A percentile compares a stretch with the other conserved stretches of the same genome.
Conservation (phyloP, 495 filamentous ascomycete genomes). For the Melanomma pulvis-pyrius region DNA sequence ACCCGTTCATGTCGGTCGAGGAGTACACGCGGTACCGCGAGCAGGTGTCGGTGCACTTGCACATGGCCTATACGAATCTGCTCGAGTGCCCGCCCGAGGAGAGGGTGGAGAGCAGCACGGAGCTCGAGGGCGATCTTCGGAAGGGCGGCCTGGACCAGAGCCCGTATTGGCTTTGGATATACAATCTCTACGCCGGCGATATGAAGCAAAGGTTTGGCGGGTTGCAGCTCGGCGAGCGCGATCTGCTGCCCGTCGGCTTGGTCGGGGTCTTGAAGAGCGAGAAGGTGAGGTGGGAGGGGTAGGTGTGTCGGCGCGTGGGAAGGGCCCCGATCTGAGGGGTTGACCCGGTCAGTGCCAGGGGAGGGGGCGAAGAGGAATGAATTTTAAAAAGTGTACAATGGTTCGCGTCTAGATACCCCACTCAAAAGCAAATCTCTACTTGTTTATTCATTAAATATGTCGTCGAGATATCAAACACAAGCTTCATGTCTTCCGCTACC, state of each 20-base stretch:
- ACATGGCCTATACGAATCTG: conserved; percentile 37
- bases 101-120: conserved; percentile 23
- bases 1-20: conserved; percentile 53
- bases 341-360: too few species aligned
- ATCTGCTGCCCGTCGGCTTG: conserved; percentile 58
- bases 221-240: conserved; percentile 56
- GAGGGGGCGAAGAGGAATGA: too few species aligned
- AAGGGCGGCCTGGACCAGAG: conserved; percentile 17
- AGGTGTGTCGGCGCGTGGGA: too few species aligned
- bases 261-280: conserved; percentile 57
- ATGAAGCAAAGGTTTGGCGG: conserved; percentile 55
- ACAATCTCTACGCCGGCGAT: conserved; percentile 56
- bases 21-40: conserved; percentile 54
- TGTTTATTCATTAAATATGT: too few species aligned
- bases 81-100: conserved; percentile 35
- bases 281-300: conserved; percentile 57
- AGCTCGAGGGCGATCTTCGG: conserved; percentile 6
- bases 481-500: too few species aligned
- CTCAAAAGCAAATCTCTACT: too few species aligned
- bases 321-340: too few species aligned
- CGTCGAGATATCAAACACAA: too few species aligned
- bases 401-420: too few species aligned
- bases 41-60: conserved; percentile 35
- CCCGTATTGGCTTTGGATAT: conserved; percentile 55
- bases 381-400: too few species aligned